Base-by-base conservation (phyloP, 2,329 filamentous ascomycete species). In the Thielaviopsis musarum region DNA sequence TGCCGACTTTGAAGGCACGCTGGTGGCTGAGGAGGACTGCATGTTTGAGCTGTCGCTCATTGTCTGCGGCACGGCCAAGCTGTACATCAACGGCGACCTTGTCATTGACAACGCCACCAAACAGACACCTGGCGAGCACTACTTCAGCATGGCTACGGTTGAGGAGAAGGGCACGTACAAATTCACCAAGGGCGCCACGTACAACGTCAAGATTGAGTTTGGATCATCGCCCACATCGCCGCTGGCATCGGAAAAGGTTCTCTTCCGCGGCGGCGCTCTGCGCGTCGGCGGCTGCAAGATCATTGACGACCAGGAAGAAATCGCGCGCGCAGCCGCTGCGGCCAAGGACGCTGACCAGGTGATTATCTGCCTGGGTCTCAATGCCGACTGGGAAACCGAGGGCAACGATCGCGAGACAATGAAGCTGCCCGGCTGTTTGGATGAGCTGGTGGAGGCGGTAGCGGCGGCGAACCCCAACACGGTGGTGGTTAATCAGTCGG, bases 351-450 rank as follows among this genome's bases (percentile, higher is more conserved):
- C 84, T 1, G 87, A 91, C 60, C 85, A 91, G 66, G 88, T 91
- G 54, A 77, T 93, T 62, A 75, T 93, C 58, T 87, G 87, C 66
- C 84, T 83, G 1, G 88, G 88, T 1, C 77, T 93, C 54, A 91
- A 90, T 66, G 79, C 79, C 45, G 87, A 91, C 66, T 91, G 87
- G 85, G 88, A 91, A 69, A 84, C 83, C 0, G 87, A 91, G 71
- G 86, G 86, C 34, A 75, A 80, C 48, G 89, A 95, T 70, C 82
- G 89, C 49, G 85, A 84, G 65, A 86, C 85, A 69, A 81, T 95
- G 69, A 85, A 84, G 26, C 75, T 94, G 0, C 91, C 89, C 71
- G 79, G 84, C 21, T 77, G 80, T 48, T 81, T 85, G 51, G 86
- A 93, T 65, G 76, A 80, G 19, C 72, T 95, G 59, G 86, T 91